A percentile compares a stretch with the other conserved stretches of the same genome.
Conservation (phyloP, 2,329 filamentous ascomycete species). For the Diaporthe sp. region DNA sequence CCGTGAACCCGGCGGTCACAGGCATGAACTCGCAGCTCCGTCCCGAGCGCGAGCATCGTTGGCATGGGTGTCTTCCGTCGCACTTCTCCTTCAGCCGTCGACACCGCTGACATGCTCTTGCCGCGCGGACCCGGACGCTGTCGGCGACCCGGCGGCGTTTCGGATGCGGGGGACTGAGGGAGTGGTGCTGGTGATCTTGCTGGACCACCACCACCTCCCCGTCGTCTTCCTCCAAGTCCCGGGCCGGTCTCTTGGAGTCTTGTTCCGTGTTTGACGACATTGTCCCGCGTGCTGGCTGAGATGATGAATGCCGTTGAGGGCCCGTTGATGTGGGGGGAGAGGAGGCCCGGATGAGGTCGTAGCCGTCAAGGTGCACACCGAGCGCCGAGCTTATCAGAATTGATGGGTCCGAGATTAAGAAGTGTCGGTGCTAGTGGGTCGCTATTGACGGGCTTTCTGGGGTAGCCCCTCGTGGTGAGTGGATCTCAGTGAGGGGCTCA, state of each 20-base stretch:
- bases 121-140: constrained; percentile 32
- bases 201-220: constrained; percentile 6
- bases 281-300: not conserved
- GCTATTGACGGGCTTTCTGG: not conserved
- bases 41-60: constrained; percentile 35
- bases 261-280: constrained; percentile 27
- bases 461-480: constrained; percentile 34
- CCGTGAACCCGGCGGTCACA: not conserved
- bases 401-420: constrained; percentile 22
- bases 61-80: constrained; percentile 37
- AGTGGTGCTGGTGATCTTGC: not conserved
- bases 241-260: constrained; percentile 24
- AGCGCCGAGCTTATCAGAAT: constrained; percentile 18
- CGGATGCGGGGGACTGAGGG: constrained; percentile 26
- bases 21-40: constrained; percentile 36
- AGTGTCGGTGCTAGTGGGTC: constrained; percentile 24
- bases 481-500: constrained; percentile 23
- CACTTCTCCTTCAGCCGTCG: constrained; percentile 39
- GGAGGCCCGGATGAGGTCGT: not conserved
- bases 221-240: constrained; percentile 16
- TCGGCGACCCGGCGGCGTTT: constrained; percentile 35
- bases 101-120: constrained; percentile 34
- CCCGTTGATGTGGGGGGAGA: not conserved
- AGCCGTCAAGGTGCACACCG: not conserved
- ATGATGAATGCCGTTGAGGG: not conserved